Conservation (phyloP, 2,329 filamentous ascomycete genomes). For the Aspergillus bombycis region DNA sequence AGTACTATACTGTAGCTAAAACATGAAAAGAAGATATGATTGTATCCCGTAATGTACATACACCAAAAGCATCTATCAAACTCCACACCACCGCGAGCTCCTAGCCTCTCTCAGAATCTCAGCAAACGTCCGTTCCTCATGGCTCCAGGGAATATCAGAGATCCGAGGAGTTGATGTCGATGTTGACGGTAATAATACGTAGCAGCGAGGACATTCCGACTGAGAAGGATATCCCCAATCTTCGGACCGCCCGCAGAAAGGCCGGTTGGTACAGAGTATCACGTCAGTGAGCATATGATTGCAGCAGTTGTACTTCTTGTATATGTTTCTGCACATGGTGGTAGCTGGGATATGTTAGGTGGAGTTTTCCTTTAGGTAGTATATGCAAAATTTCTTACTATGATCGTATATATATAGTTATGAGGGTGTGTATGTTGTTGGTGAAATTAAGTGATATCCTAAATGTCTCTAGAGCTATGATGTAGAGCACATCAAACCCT, state of each 20-base stretch:
- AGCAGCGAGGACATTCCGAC: neutral
- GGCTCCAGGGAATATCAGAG: neutral
- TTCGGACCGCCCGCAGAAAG: neutral
- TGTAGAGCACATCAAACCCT: neutral
- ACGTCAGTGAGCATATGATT: neutral
- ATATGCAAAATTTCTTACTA: neutral
- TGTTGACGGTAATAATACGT: neutral
- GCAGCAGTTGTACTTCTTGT: neutral
- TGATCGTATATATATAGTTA: accelerated
- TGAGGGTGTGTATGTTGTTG: neutral
- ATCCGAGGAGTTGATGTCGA: neutral
- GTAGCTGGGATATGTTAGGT: neutral
- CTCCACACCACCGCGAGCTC: neutral
- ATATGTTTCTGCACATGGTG: neutral
- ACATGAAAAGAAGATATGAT: neutral
- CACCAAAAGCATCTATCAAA: neutral
- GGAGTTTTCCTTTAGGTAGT: accelerated
- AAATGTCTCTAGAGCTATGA: neutral
- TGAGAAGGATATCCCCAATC: neutral
- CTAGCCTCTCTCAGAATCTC: neutral
- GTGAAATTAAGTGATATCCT: neutral
- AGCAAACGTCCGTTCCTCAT: neutral
- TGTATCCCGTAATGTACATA: neutral
- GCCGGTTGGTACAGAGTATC: neutral
- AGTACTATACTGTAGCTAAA: neutral